A percentile compares a stretch with the other conserved stretches of the same genome.
Conservation (phyloP, 1,284 basidiomycete species). For the Thelephora terrestris region DNA sequence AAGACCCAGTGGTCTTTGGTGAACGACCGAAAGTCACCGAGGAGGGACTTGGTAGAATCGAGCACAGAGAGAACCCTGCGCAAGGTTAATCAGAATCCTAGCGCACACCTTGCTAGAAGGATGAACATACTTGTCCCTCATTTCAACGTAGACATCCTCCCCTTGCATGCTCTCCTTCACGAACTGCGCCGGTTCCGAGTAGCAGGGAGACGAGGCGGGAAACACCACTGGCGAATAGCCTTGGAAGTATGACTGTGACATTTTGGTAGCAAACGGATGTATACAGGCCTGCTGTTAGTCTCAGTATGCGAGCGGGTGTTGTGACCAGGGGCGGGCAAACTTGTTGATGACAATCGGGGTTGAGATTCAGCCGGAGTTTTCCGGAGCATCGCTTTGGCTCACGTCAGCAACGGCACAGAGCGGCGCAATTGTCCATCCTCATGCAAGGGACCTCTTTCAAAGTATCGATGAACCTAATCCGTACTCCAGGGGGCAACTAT, state of each 20-base stretch:
- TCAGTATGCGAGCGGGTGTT: too few species aligned
- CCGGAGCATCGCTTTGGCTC: too few species aligned
- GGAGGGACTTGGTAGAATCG: slow-evolving; percentile 58
- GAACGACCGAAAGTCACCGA: slow-evolving; percentile 69
- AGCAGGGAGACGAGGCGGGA: slow-evolving; percentile 1
- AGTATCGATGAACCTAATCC: too few species aligned
- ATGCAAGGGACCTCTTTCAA: too few species aligned
- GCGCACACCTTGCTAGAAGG: background rate
- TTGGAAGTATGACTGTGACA: slow-evolving; percentile 21
- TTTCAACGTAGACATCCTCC: slow-evolving; percentile 63
- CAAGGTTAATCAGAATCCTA: background rate
- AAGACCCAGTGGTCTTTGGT: slow-evolving; percentile 83
- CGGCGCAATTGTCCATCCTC: too few species aligned
- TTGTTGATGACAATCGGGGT: too few species aligned
- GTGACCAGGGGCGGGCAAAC: too few species aligned
- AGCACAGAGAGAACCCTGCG: slow-evolving; percentile 67
- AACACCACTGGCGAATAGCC: slow-evolving; percentile 11
- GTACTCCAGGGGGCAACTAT: too few species aligned
- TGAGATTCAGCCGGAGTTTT: too few species aligned
- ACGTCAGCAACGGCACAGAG: too few species aligned
- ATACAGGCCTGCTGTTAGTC: too few species aligned
- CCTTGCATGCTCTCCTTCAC: slow-evolving; percentile 36
- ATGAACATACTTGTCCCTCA: slow-evolving; percentile 51
- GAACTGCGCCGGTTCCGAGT: slow-evolving; percentile 10
- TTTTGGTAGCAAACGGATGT: slow-evolving; percentile 7